Conservation (phyloP, 345 rosid species). For the Populus pruinosa region DNA sequence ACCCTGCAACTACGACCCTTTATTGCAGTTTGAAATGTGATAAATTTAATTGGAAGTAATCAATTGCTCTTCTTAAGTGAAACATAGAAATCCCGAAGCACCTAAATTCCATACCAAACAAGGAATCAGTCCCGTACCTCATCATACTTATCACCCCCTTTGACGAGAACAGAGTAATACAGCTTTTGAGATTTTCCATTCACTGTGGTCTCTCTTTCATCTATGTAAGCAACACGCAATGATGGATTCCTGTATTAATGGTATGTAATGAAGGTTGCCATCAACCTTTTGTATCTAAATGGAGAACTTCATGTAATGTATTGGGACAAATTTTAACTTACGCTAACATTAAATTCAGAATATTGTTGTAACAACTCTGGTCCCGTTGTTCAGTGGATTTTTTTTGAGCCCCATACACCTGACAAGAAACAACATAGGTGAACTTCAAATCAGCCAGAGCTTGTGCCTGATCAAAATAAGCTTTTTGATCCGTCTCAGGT, state of each 20-base stretch:
- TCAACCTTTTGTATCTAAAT: neutral
- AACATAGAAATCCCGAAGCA: neutral
- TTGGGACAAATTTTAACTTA: conserved; percentile 35
- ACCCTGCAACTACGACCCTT: neutral
- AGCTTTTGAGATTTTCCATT: conserved; percentile 50
- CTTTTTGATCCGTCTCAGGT: conserved; percentile 25
- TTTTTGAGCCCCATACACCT: conserved; percentile 81
- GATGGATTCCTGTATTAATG: conserved; percentile 66
- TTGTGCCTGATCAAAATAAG: conserved; percentile 33
- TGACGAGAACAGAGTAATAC: conserved; percentile 86
- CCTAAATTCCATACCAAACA: conserved; percentile 3
- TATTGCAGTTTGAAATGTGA: neutral
- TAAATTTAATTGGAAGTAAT: neutral
- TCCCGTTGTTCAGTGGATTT: conserved; percentile 53
- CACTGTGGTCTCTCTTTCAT: conserved; percentile 67
- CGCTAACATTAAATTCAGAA: conserved; percentile 83
- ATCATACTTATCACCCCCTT: conserved; percentile 70
- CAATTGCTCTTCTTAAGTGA: neutral
- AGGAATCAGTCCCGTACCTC: conserved; percentile 52
- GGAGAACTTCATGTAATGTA: conserved; percentile 3
- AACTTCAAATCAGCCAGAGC: conserved; percentile 90
- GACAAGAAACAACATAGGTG: conserved; percentile 98
- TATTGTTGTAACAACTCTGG: conserved; percentile 65
- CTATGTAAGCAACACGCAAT: conserved; percentile 90
- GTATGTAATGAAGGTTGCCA: conserved; percentile 14